Percentiles rank a stretch among this genome's conserved stretches.
Evolutionary conservation across 192 early-diverging fungal species (phyloP).

Genomic region (Mortierella hygrophila): DNA sequence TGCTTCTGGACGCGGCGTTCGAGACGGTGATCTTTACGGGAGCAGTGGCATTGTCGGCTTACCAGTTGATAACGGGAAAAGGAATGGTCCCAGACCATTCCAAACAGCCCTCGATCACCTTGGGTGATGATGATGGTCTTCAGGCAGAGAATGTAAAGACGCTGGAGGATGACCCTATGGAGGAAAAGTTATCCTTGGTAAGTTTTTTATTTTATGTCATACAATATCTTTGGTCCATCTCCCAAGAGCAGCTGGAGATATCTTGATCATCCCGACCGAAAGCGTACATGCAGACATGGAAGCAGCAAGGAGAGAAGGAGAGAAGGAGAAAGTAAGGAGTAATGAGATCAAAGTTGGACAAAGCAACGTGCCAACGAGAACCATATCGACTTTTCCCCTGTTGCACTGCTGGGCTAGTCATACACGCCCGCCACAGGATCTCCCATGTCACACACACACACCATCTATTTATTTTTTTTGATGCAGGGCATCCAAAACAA

Average conservation of each 20-base stretch:
- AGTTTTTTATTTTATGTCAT: constrained; percentile 1
- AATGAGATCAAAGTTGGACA: background rate
- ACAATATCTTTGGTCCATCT: background rate
- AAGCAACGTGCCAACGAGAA: background rate
- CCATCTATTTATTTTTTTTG: background rate
- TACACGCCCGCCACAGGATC: background rate
- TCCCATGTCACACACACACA: background rate
- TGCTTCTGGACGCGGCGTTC: constrained; percentile 44
- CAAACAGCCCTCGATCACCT: constrained; percentile 16
- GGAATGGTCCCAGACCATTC: constrained; percentile 12
- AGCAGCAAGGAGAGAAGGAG: background rate
- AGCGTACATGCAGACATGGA: background rate
- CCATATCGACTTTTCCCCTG: background rate
- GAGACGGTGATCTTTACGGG: constrained; percentile 58
- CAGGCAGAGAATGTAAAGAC: background rate
- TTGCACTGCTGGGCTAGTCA: background rate
- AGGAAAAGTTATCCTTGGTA: constrained; percentile 39
- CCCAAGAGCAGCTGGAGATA: background rate
- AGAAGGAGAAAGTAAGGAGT: background rate
- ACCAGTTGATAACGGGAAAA: constrained; percentile 50
- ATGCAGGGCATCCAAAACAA: background rate
- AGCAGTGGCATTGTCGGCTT: constrained; percentile 51
- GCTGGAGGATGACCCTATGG: constrained; percentile 42
- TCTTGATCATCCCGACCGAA: background rate
- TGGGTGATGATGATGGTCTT: background rate